Evolutionary conservation across 1,284 basidiomycete species (phyloP).

Genomic region (Neolentinus lepideus): DNA sequence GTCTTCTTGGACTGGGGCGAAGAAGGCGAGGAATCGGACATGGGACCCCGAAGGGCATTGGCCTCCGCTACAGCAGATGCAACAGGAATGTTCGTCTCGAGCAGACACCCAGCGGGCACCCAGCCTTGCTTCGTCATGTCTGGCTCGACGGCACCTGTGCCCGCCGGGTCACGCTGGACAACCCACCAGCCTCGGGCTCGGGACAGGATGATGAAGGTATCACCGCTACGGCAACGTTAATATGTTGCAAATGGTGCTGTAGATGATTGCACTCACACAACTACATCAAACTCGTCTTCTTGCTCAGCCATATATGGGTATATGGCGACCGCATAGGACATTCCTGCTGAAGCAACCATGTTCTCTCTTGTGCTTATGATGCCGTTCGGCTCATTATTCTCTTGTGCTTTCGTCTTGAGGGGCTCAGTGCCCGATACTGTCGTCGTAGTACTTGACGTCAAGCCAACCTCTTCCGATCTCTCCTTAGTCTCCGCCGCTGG

Average conservation of each 20-base stretch:
- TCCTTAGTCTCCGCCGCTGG: conserved; percentile 46
- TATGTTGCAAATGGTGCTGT: conserved; percentile 5
- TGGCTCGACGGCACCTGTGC: conserved; percentile 72
- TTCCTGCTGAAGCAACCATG: conserved; percentile 47
- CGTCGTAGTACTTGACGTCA: conserved; percentile 7
- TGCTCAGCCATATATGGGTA: conserved; percentile 96
- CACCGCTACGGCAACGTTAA: conserved; percentile 42
- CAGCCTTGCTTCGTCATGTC: conserved; percentile 77
- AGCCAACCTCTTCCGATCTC: conserved; percentile 18
- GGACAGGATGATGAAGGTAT: conserved; percentile 90
- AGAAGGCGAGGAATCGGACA: conserved; percentile 35
- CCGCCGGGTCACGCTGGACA: conserved; percentile 88
- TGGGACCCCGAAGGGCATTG: conserved; percentile 39
- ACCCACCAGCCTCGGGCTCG: conserved; percentile 99
- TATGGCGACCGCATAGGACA: conserved; percentile 86
- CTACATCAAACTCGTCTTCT: conserved; percentile 96
- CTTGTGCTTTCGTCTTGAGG: conserved; percentile 13
- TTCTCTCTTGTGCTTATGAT: conserved; percentile 33
- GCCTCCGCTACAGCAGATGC: conserved; percentile 74
- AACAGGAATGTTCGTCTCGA: conserved; percentile 85
- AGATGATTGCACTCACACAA: conserved; percentile 62
- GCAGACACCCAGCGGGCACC: conserved; percentile 89
- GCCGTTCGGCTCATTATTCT: conserved; percentile 22
- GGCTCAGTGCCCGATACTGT: conserved; percentile 7
- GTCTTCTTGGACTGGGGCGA: conserved; percentile 36